A percentile compares a stretch with the other conserved stretches of the same genome.
Conservation (phyloP, 116 monocot species). For the Posidonia oceanica region DNA sequence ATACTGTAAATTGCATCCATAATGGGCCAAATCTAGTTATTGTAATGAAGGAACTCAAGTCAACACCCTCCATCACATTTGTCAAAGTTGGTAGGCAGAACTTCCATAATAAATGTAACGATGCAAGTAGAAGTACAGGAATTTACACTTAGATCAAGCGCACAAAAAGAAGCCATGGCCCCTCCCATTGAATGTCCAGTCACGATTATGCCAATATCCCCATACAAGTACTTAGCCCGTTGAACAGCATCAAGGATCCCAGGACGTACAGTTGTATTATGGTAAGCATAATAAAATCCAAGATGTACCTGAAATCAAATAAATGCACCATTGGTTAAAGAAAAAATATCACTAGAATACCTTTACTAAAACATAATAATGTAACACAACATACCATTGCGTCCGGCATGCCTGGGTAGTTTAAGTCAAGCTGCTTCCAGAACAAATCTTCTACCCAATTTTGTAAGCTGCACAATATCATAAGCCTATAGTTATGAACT, state of each 20-base stretch:
- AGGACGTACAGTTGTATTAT: conserved; percentile 71
- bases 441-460: conserved; percentile 93
- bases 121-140: not conserved
- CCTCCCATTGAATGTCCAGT: conserved; percentile 99
- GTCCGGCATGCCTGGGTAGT: conserved; percentile 72
- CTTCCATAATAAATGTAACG: not conserved
- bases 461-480: conserved; percentile 45
- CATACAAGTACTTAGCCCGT: conserved; percentile 46
- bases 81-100: not conserved
- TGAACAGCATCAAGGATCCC: conserved; percentile 53
- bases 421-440: conserved; percentile 90
- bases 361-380: not conserved
- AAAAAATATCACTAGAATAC: not conserved
- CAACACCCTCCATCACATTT: not conserved
- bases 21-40: too few species aligned
- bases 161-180: conserved; percentile 95
- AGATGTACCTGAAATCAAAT: conserved; percentile 56
- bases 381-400: conserved; percentile 56
- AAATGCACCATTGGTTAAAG: not conserved
- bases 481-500: too few species aligned
- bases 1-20: too few species aligned
- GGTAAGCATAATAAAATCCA: conserved; percentile 97
- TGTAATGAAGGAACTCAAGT: too few species aligned
- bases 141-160: conserved; percentile 78
- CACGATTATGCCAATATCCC: conserved; percentile 61